Evolutionary conservation across 257 asterid genomes (phyloP), one percentile per base, ranked within the genome.

Genomic region (Capsicum baccatum): DNA sequence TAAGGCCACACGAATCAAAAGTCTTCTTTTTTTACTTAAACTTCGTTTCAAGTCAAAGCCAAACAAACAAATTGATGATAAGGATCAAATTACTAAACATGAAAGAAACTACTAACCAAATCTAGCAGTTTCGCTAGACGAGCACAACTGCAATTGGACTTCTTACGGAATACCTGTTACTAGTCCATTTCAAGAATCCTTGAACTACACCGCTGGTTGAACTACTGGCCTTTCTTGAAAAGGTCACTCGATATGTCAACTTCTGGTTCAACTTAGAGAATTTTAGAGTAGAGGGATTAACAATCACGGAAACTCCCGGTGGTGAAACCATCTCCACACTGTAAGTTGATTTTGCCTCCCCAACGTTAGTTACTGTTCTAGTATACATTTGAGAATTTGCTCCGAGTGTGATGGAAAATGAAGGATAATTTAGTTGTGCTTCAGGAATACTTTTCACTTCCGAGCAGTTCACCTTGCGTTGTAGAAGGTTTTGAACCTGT

Each of bases 361-460:
- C 90, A 11, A 70, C 83, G 8, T 87, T 87, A 14, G 85, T 88
- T 17, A 80, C 85, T 1, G 82, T 83, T 57, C 90, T 79, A 3
- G 85, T 79, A 6, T 68, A 80, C 26, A 81, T 83, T 50, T 71
- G 86, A 54, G 39, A 4, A 9, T 26, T 12, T 9, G 79, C 47
- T 54, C 62, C 1, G 0, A 69, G 15, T 39, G 79, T 39, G 79
- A 69, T 16, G 9, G 55, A 69, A 69, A 69, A 69, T 69, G 79
- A 69, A 16, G 79, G 79, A 16, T 69, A 69, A 42, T 39, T 69
- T 39, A 69, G 79, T 69, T 69, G 55, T 69, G 79, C 33, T 69
- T 69, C 55, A 39, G 33, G 55, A 69, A 42, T 69, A 16, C 15
- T 69, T 69, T 69, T 69, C 79, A 69, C 55, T 69, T 69, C 79